Percentiles rank a stretch among this genome's conserved stretches.
phyloP scores from a whole-genome alignment of 345 rosid species.

The Citrus australasica region DNA sequence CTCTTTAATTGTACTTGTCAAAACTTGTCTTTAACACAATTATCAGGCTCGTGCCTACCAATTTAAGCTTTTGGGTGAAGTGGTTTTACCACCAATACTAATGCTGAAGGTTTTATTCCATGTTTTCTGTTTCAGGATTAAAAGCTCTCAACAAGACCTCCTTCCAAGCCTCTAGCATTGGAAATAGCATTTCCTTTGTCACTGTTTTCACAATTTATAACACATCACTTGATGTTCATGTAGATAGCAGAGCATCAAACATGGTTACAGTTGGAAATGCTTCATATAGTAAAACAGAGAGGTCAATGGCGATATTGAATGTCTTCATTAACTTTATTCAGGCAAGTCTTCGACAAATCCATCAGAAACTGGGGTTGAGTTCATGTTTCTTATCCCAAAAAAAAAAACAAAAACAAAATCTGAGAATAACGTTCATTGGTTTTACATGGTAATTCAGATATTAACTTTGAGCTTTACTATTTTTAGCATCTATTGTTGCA shows the following conservation, averaged over 20 bases:
- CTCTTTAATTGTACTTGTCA: background rate
- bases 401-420: too few species aligned
- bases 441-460: background rate
- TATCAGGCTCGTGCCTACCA: too few species aligned
- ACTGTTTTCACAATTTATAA: slow-evolving; percentile 76
- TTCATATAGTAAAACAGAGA: slow-evolving; percentile 61
- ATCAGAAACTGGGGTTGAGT: background rate
- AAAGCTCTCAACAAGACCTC: slow-evolving; percentile 75
- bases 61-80: too few species aligned
- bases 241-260: slow-evolving; percentile 36
- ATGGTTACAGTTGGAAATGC: slow-evolving; percentile 68
- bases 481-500: background rate
- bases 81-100: background rate
- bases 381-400: background rate
- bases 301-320: slow-evolving; percentile 68
- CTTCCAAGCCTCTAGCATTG: slow-evolving; percentile 21
- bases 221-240: slow-evolving; percentile 28
- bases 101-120: background rate
- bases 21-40: too few species aligned
- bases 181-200: slow-evolving; percentile 54
- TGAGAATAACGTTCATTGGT: background rate
- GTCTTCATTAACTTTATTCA: slow-evolving; percentile 68
- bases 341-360: slow-evolving; percentile 32
- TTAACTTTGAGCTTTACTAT: background rate
- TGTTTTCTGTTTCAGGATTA: slow-evolving; percentile 37